Percentiles rank a stretch among this genome's conserved stretches.
phyloP scores from a whole-genome alignment of 179 eudicot genomes.

The Vitellaria paradoxa region DNA sequence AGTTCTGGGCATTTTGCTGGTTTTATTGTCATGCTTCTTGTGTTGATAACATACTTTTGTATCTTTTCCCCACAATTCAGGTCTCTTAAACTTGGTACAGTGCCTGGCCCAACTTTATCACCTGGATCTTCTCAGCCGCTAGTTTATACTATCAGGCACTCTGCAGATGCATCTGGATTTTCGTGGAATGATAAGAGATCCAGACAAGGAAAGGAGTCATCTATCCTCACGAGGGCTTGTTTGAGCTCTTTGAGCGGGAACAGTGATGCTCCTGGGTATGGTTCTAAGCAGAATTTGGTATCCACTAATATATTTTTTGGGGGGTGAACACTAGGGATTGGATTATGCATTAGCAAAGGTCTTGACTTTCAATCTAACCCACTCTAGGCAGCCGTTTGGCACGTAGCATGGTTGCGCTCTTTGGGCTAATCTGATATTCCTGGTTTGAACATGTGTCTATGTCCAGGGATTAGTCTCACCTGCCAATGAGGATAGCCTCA shows the following conservation, averaged over 20 bases:
- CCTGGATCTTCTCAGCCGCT: constrained; percentile 41
- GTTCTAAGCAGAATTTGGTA: not conserved
- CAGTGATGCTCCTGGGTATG: constrained; percentile 56
- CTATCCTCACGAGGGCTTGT: constrained; percentile 58
- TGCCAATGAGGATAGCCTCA: not conserved
- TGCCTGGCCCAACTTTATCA: constrained; percentile 40
- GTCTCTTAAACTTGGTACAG: constrained; percentile 62
- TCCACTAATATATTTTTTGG: not conserved
- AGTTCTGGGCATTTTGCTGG: not conserved
- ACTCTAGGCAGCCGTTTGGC: not conserved
- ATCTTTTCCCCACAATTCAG: constrained; percentile 22
- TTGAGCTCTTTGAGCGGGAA: constrained; percentile 43
- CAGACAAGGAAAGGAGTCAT: constrained; percentile 62
- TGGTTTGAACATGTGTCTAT: not conserved
- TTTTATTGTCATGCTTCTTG: not conserved
- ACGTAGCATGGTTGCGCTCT: not conserved
- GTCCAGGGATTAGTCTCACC: not conserved
- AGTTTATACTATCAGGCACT: constrained; percentile 42
- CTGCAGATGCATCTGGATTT: constrained; percentile 46
- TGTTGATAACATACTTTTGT: not conserved
- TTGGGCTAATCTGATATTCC: not conserved
- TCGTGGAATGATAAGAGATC: constrained; percentile 70
- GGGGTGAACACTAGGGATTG: not conserved
- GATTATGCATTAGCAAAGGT: not conserved
- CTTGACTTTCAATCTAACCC: not conserved